These are phyloP conservation scores for Vigna mungo DNA, from an alignment of 306 rosid species.

Conservation along the genomic window DNA sequence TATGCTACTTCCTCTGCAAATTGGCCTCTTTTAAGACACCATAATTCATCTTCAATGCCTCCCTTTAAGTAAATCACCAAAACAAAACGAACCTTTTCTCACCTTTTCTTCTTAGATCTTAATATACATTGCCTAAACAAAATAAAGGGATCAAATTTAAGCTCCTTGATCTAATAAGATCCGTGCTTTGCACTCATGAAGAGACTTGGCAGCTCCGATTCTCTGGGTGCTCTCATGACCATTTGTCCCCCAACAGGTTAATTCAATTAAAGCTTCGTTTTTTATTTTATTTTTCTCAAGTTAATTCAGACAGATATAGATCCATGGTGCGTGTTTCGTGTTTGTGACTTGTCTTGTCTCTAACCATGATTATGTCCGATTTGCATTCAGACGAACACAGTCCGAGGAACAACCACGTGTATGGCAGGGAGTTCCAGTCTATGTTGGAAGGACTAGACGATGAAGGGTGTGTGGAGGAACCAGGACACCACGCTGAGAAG, in stretches of 20 bases:
- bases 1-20: constrained; percentile 41
- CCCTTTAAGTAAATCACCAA: constrained; percentile 46
- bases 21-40: constrained; percentile 57
- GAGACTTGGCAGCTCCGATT: constrained; percentile 79
- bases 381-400: constrained; percentile 65
- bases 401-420: constrained; percentile 70
- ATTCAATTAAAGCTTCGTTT: neutral
- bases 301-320: constrained; percentile 49
- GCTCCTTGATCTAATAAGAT: constrained; percentile 49
- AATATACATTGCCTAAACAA: constrained; percentile 24
- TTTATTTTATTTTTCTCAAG: neutral
- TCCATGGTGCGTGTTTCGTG: constrained; percentile 20
- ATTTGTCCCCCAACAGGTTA: constrained; percentile 73
- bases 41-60: constrained; percentile 42
- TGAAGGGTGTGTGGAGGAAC: constrained; percentile 79
- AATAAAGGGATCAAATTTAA: constrained; percentile 32
- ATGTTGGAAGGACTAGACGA: constrained; percentile 84
- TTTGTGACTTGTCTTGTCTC: constrained; percentile 45
- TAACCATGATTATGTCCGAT: constrained; percentile 34
- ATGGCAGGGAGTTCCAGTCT: constrained; percentile 69
- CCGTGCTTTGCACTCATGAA: constrained; percentile 60
- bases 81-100: neutral
- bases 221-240: constrained; percentile 72
- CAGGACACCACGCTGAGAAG: constrained; percentile 75
- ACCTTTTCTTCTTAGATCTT: constrained; percentile 47